These are phyloP conservation scores for Ceratobasidium sp. DNA, from an alignment of 1,284 basidiomycete species.

Conservation along the genomic window DNA sequence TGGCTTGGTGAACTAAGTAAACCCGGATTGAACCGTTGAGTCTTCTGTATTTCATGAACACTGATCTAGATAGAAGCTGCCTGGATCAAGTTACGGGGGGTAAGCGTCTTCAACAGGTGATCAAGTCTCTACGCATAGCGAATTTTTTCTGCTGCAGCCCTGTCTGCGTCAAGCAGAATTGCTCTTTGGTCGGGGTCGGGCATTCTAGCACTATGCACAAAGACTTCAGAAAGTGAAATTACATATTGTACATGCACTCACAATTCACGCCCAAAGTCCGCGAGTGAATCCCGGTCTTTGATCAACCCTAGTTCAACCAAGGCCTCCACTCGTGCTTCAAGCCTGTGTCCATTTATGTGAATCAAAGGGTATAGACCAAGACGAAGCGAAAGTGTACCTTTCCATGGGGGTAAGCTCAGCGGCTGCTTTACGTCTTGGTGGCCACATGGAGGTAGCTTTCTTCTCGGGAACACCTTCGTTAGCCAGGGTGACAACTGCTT, in stretches of 20 bases:
- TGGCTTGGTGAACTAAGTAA: no score
- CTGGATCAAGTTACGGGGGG: no score
- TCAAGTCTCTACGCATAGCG: neutral
- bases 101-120: no score
- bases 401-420: constrained; percentile 4
- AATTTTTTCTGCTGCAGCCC: neutral
- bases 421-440: constrained; percentile 12
- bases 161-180: constrained; percentile 20
- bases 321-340: constrained; percentile 34
- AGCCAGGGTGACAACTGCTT: constrained; percentile 25
- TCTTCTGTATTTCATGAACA: no score
- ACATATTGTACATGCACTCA: neutral
- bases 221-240: no score
- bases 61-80: no score
- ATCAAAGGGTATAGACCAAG: no score
- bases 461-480: constrained; percentile 33
- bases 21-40: no score
- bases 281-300: constrained; percentile 20
- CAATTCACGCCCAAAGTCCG: constrained; percentile 35
- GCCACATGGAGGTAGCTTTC: constrained; percentile 20
- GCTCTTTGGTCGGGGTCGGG: constrained; percentile 26
- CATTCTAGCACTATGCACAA: constrained; percentile 30
- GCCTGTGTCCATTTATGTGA: neutral
- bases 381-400: neutral
- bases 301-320: constrained; percentile 33